A percentile compares a stretch with the other conserved stretches of the same genome.
phyloP scores from a whole-genome alignment of 805 yeast species.

The Metschnikowia drakensbergensis region DNA sequence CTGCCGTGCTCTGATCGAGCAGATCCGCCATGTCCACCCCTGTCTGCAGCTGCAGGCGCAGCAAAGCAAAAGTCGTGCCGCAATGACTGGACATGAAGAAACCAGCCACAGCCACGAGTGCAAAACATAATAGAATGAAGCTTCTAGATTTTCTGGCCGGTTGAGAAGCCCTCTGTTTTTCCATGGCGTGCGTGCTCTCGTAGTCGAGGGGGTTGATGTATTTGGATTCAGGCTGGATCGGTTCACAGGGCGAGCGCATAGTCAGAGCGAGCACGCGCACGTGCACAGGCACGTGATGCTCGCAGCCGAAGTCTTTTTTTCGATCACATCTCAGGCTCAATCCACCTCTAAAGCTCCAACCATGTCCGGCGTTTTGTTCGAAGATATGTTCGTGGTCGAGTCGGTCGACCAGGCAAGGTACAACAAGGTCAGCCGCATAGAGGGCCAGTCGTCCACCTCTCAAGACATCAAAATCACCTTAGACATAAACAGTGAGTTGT shows the following conservation, averaged over 20 bases:
- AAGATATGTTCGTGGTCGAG: conserved; percentile 84
- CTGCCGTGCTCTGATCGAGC: background rate
- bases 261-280: background rate
- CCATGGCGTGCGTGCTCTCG: background rate
- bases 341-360: conserved; percentile 7
- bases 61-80: conserved; percentile 1
- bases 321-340: conserved; percentile 2
- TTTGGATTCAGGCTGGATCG: conserved; percentile 1
- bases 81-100: background rate
- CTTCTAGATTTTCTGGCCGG: background rate
- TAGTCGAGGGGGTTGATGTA: background rate
- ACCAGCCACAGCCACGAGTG: background rate
- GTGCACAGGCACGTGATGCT: conserved; percentile 1
- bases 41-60: background rate
- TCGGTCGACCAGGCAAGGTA: conserved; percentile 85
- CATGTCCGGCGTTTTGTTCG: conserved; percentile 71
- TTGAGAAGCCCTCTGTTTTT: background rate
- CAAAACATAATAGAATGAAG: background rate
- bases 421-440: conserved; percentile 86
- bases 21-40: background rate
- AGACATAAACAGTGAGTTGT: conserved; percentile 87
- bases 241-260: background rate
- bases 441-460: conserved; percentile 81
- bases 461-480: conserved; percentile 76
- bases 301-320: conserved; percentile 4